Conservation (phyloP, 805 yeast genomes). For the Candida piceae region DNA sequence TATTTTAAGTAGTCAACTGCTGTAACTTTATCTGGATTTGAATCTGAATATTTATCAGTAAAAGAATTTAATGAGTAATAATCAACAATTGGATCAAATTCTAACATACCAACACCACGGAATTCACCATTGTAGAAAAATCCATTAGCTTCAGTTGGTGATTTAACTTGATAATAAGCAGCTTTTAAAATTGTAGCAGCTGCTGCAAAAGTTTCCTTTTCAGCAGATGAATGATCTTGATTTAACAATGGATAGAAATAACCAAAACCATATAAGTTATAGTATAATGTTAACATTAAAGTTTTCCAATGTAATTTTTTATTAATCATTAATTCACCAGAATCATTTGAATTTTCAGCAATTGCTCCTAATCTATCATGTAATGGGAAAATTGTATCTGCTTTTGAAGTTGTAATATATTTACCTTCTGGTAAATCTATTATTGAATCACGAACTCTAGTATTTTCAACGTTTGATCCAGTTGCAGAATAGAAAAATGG, state of each 20-base stretch:
- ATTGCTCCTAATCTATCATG: slow-evolving; percentile 39
- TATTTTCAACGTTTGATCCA: slow-evolving; percentile 35
- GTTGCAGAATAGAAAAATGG: slow-evolving; percentile 66
- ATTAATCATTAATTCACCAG: slow-evolving; percentile 45
- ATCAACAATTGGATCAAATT: slow-evolving; percentile 46
- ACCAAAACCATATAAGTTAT: slow-evolving; percentile 43
- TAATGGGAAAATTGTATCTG: slow-evolving; percentile 14
- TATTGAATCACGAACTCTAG: slow-evolving; percentile 29
- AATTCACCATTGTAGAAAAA: slow-evolving; percentile 33
- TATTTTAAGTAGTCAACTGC: slow-evolving; percentile 16
- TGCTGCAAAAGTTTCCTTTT: slow-evolving; percentile 48
- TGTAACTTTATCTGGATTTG: slow-evolving; percentile 16
- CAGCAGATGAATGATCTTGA: slow-evolving; percentile 40
- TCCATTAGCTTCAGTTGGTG: slow-evolving; percentile 45
- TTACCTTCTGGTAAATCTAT: slow-evolving; percentile 19
- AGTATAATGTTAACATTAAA: slow-evolving; percentile 42
- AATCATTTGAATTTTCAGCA: slow-evolving; percentile 45
- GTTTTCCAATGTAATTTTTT: slow-evolving; percentile 44
- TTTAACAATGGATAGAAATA: slow-evolving; percentile 37
- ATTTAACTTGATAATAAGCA: slow-evolving; percentile 42
- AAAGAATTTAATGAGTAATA: slow-evolving; percentile 22
- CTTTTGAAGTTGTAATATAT: slow-evolving; percentile 23
- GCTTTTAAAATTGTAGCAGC: slow-evolving; percentile 40
- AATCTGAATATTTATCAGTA: slow-evolving; percentile 15
- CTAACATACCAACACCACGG: slow-evolving; percentile 49